Evolutionary conservation across 2,329 filamentous ascomycete species (phyloP), one percentile per base, ranked within the genome.

Genomic region (Xylaria sp.): DNA sequence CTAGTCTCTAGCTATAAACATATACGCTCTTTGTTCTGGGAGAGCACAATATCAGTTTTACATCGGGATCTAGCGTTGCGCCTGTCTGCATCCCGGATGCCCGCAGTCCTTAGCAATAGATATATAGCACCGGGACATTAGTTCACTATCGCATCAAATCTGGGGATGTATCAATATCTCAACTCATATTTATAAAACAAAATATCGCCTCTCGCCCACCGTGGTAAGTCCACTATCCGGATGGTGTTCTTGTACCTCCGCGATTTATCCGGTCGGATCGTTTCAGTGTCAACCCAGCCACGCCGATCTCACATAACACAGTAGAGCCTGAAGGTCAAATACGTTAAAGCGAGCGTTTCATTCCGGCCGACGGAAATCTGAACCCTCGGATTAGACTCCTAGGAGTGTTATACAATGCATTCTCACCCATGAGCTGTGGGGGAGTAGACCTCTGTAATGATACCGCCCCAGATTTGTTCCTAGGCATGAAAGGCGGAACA

Each of bases 281-380:
- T 63, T 66, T 58, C 43, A 62, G 52, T 3, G n/a, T 53, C 28
- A 13, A 39, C 25, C 34, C 13, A 60, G 20, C 41, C 36, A 53
- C 36, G 58, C 9, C 43, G 64, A 66, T 66, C 63, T 57, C 32
- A 28, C 41, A 66, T 50, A 58, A 25, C 23, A 45, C 28, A 57
- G 23, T 32, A 41, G 34, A 48, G 20, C 43, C 32, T n/a, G 32
- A 62, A 48, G 45, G 50, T 18, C 20, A 43, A 10, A 43, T 62
- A 28, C 32, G n/a, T 28, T 34, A 25, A 66, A 53, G 30, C 6
- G 28, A 30, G 30, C 32, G 32, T 58, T 58, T 57, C 43, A 56
- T 53, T 56, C 23, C 9, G 18, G 45, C 32, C 41, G 32, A 7
- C 15, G 15, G 48, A 43, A 45, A 57, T 60, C 45, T 45, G 43